Evolutionary conservation across 495 filamentous ascomycete species (phyloP).

Genomic region (Lichenothelia convexa): DNA sequence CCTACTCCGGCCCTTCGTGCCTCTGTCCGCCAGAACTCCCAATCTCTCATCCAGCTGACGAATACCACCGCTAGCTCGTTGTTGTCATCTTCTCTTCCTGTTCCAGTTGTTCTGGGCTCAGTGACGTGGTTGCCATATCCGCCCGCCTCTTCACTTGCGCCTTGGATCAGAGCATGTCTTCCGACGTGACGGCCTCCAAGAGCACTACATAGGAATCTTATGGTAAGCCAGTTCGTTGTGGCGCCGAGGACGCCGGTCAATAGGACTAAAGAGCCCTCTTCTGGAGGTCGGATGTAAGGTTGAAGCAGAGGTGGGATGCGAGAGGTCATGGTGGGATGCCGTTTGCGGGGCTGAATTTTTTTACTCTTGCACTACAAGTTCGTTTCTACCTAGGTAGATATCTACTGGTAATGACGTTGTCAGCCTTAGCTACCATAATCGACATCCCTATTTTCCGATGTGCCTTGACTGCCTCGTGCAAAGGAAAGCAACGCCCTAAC

Average conservation of each 20-base stretch:
- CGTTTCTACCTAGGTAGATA: too few species aligned
- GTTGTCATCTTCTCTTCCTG: not conserved
- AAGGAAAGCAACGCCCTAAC: too few species aligned
- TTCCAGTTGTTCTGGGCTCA: too few species aligned
- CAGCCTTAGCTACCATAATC: too few species aligned
- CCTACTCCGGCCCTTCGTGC: constrained; percentile 8
- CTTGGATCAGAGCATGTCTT: not conserved
- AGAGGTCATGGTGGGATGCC: too few species aligned
- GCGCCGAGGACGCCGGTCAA: constrained; percentile 38
- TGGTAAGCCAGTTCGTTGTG: constrained; percentile 21
- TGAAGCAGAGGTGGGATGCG: constrained; percentile 48
- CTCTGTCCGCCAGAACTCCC: constrained; percentile 47
- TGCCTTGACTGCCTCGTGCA: too few species aligned
- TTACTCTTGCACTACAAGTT: too few species aligned
- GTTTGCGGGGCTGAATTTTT: too few species aligned
- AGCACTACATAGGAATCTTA: constrained; percentile 34
- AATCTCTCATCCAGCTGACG: constrained; percentile 61
- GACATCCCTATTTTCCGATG: too few species aligned
- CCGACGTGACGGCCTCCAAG: constrained; percentile 14
- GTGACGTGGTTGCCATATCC: not conserved
- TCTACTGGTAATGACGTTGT: too few species aligned
- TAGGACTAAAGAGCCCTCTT: constrained; percentile 40
- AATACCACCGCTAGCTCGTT: constrained; percentile 37
- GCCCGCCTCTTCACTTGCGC: not conserved
- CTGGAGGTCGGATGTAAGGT: constrained; percentile 36